A percentile compares a stretch with the other conserved stretches of the same genome.
Evolutionary conservation across 78 protist genomes (phyloP).

Genomic region (Pigoraptor vietnamica): DNA sequence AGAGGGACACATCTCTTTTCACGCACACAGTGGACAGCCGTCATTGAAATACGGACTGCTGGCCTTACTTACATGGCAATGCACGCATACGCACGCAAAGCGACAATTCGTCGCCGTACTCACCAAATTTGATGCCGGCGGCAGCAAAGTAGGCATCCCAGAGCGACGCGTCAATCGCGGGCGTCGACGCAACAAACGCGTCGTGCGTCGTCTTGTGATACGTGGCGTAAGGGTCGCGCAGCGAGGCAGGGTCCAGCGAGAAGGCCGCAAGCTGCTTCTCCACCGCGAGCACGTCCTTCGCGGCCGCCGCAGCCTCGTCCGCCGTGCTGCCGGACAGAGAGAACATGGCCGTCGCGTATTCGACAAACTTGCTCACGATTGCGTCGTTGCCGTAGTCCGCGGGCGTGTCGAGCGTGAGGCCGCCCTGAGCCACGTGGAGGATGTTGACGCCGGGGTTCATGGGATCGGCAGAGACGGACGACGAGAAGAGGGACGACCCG

Average conservation of each 20-base stretch:
- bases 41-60: too few species aligned
- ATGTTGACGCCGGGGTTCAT: background rate
- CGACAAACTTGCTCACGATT: background rate
- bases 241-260: background rate
- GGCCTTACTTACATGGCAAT: too few species aligned
- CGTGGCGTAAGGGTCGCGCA: background rate
- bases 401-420: background rate
- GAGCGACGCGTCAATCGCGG: background rate
- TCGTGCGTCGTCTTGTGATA: background rate
- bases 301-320: background rate
- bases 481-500: background rate
- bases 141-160: background rate
- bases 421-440: background rate
- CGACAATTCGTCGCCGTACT: too few species aligned
- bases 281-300: background rate
- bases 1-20: too few species aligned
- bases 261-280: background rate
- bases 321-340: background rate
- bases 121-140: background rate
- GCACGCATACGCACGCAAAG: too few species aligned
- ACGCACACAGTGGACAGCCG: too few species aligned
- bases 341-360: background rate
- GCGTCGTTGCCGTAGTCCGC: background rate
- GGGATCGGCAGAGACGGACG: background rate
- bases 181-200: background rate